Percentiles rank a stretch among this genome's conserved stretches.
Conservation (phyloP, 495 filamentous ascomycete genomes). For the Aspergillus olivimuriae region DNA sequence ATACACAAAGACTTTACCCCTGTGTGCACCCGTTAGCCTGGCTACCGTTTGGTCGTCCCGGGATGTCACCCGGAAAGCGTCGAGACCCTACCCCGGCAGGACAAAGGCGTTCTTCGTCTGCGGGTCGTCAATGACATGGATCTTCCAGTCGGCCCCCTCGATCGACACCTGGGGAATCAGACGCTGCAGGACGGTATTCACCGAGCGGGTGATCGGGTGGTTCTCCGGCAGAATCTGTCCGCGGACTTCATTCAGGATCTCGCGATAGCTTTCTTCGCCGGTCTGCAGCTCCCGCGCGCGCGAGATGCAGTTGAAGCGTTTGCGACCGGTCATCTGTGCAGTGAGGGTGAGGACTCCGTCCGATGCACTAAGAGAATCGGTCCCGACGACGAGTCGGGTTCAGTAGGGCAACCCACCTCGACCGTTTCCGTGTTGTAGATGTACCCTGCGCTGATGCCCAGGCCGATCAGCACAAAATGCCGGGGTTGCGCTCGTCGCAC, state of each 20-base stretch:
- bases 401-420: slow-evolving; percentile 35
- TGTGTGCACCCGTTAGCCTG: slow-evolving; percentile 16
- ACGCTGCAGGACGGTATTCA: slow-evolving; percentile 62
- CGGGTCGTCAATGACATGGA: slow-evolving; percentile 72
- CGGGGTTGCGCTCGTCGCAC: slow-evolving; percentile 21
- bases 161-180: slow-evolving; percentile 66
- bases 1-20: slow-evolving; percentile 90
- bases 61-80: too few relatives aligned
- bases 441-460: slow-evolving; percentile 49
- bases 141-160: slow-evolving; percentile 65
- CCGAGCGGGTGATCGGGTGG: slow-evolving; percentile 47
- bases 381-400: background rate
- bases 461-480: slow-evolving; percentile 29
- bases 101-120: slow-evolving; percentile 76
- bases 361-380: background rate
- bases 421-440: slow-evolving; percentile 70
- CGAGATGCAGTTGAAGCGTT: slow-evolving; percentile 73
- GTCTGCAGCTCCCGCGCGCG: slow-evolving; percentile 47
- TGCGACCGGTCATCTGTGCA: slow-evolving; percentile 57
- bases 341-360: slow-evolving; percentile 1
- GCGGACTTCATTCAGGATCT: slow-evolving; percentile 42
- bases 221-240: slow-evolving; percentile 43
- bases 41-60: too few relatives aligned
- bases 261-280: slow-evolving; percentile 45
- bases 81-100: slow-evolving; percentile 69